A percentile compares a stretch with the other conserved stretches of the same genome.
Conservation (phyloP, 2,329 filamentous ascomycete species). For the Dothistroma pini region DNA sequence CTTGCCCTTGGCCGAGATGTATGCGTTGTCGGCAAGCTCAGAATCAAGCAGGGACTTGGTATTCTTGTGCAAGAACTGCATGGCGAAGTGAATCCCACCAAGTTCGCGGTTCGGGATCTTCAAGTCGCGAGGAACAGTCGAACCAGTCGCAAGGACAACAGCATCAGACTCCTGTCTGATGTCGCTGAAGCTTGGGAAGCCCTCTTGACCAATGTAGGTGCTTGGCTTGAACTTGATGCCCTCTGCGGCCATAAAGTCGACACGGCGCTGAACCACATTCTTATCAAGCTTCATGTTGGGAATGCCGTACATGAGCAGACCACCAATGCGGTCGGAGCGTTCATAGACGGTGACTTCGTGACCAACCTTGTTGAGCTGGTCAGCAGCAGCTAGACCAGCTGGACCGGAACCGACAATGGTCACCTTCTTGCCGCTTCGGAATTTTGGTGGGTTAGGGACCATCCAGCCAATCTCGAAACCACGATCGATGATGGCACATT, state of each 20-base stretch:
- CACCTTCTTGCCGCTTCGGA: constrained; percentile 81
- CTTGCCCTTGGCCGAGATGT: constrained; percentile 94
- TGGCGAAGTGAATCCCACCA: constrained; percentile 89
- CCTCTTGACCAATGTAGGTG: constrained; percentile 67
- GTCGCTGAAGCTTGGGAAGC: constrained; percentile 63
- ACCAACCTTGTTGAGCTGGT: constrained; percentile 91
- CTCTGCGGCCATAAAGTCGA: constrained; percentile 90
- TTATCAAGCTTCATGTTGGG: constrained; percentile 99
- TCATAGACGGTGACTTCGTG: constrained; percentile 89
- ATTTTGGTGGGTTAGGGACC: constrained; percentile 72
- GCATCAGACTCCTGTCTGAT: constrained; percentile 74
- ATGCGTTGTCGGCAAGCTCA: constrained; percentile 73
- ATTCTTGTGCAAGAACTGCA: constrained; percentile 97
- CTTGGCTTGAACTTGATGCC: constrained; percentile 79
- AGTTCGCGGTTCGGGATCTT: constrained; percentile 86
- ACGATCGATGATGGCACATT: constrained; percentile 95
- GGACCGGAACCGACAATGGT: constrained; percentile 91
- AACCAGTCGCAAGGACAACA: constrained; percentile 86
- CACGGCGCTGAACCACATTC: constrained; percentile 90
- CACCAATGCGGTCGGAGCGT: constrained; percentile 83
- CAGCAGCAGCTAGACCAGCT: constrained; percentile 81
- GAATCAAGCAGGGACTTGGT: constrained; percentile 97
- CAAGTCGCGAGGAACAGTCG: constrained; percentile 87
- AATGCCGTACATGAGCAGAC: constrained; percentile 96
- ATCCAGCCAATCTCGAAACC: constrained; percentile 99